Conservation (phyloP, 2,329 filamentous ascomycete genomes). For the Curvularia sp. region DNA sequence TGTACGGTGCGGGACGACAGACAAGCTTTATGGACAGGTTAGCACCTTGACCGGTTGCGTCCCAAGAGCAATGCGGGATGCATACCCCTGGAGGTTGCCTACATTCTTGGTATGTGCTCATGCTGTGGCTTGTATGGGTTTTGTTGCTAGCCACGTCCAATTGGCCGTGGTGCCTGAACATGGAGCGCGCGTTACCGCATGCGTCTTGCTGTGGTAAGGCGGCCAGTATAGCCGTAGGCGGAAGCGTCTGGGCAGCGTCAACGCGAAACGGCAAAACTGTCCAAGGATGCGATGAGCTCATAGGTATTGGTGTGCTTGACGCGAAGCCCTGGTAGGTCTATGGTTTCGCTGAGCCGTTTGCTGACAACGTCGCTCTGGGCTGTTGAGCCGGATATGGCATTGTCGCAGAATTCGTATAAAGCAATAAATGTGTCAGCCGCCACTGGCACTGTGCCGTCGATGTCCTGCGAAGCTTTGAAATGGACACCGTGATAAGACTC, state of each 20-base stretch:
- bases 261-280: slow-evolving; percentile 4
- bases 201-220: slow-evolving; percentile 21
- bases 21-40: slow-evolving; percentile 23
- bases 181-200: slow-evolving; percentile 22
- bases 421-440: slow-evolving; percentile 10
- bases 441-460: not conserved
- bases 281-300: slow-evolving; percentile 10
- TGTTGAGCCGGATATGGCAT: not conserved
- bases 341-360: not conserved
- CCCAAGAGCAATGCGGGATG: slow-evolving; percentile 8
- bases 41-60: slow-evolving; percentile 32
- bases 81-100: slow-evolving; percentile 8
- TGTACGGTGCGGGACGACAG: slow-evolving; percentile 1
- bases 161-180: slow-evolving; percentile 27
- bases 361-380: not conserved
- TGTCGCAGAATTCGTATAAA: slow-evolving; percentile 7
- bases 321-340: not conserved
- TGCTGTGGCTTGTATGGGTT: slow-evolving; percentile 14
- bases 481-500: slow-evolving; percentile 21
- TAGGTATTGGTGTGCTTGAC: slow-evolving; percentile 10
- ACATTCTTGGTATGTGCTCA: slow-evolving; percentile 16
- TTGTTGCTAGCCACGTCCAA: slow-evolving; percentile 10
- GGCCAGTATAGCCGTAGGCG: slow-evolving; percentile 17
- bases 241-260: slow-evolving; percentile 9
- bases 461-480: slow-evolving; percentile 3